Base-by-base conservation (phyloP, 768 basidiomycete genomes). In the Phaffia tasmanica region DNA sequence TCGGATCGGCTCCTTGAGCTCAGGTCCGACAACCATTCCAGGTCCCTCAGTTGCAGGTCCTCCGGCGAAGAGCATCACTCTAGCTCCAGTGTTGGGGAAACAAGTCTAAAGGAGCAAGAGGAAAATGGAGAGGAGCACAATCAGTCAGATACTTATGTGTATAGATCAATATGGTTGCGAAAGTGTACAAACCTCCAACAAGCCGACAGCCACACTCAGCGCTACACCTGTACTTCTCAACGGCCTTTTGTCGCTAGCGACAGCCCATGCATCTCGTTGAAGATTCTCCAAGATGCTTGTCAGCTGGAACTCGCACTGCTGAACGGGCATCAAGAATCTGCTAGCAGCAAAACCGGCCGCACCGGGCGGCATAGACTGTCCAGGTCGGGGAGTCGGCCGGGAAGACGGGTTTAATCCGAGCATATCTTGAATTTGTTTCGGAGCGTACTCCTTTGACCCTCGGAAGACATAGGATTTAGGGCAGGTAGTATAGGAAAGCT, bases 391-490 rank as follows among this genome's bases (percentile, higher is more conserved):
- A 14, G 67, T 57, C 8, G 72, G 72, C 29, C 88, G 86, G 70
- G 84, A 83, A 70, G 85, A 84, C 2, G 86, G 81, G 73, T 82
- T 85, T 54, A 97, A 82, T 29, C 88, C 89, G 51, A 98, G 87
- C 93, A 99, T 98, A 72, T 98, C 94, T 76, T 91, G 89, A 71
- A 98, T 97, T 71, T 95, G 91, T 79, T 98, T 98, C 50, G 89
- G 85, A 64, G 85, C 78, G 75, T 99, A 98, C 72, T 99, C 95
- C 77, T 98, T 99, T 16, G 86, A 88, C 54, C 95, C 95, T 30
- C 94, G 87, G 85, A 99, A 99, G 65, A 98, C 95, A 76, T 95
- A 98, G 3, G 93, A 95, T 77, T 98, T 98, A 79, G 84, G 89
- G 79, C 93, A 98, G 75, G 94, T 89, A 1, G 85, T 83, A 73